Evolutionary conservation across 2,329 filamentous ascomycete species (phyloP).

Genomic region (Clonostachys solani): DNA sequence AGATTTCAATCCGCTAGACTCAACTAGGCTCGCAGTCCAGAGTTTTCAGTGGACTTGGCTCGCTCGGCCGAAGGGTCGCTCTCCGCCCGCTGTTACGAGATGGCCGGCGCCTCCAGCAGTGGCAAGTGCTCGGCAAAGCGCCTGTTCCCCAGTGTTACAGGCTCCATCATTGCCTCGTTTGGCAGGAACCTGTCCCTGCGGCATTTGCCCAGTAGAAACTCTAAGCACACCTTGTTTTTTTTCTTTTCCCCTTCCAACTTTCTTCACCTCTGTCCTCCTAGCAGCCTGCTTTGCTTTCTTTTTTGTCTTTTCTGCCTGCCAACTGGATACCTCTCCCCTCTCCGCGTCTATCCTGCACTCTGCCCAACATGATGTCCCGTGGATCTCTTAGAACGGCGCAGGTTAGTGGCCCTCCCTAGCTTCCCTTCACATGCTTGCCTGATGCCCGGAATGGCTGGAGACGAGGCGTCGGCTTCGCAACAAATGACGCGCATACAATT

Average conservation of each 20-base stretch:
- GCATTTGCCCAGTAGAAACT: slow-evolving; percentile 1
- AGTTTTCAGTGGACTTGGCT: not conserved
- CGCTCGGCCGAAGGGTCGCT: slow-evolving; percentile 8
- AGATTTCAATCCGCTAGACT: too few species aligned
- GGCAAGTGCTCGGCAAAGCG: not conserved
- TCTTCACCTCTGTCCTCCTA: slow-evolving; percentile 2
- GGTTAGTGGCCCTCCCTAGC: slow-evolving; percentile 33
- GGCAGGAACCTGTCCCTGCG: not conserved
- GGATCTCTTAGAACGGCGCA: slow-evolving; percentile 51
- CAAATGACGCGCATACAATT: slow-evolving; percentile 1
- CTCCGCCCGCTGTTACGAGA: slow-evolving; percentile 9
- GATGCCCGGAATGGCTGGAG: not conserved
- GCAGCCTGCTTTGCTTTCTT: slow-evolving; percentile 5
- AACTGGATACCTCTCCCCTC: not conserved
- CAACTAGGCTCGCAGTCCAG: too few species aligned
- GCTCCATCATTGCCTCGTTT: not conserved
- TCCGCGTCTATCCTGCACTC: slow-evolving; percentile 1
- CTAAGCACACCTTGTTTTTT: slow-evolving; percentile 1
- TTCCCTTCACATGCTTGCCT: not conserved
- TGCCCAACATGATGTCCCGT: slow-evolving; percentile 50
- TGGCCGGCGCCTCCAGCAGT: not conserved
- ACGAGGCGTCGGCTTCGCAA: not conserved
- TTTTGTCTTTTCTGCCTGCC: slow-evolving; percentile 5
- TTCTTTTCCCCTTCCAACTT: slow-evolving; percentile 7
- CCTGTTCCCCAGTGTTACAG: not conserved